A percentile compares a stretch with the other conserved stretches of the same genome.
Evolutionary conservation across 139 green algal genomes (phyloP).

Genomic region (Auxenochlorella pyrenoidosa): DNA sequence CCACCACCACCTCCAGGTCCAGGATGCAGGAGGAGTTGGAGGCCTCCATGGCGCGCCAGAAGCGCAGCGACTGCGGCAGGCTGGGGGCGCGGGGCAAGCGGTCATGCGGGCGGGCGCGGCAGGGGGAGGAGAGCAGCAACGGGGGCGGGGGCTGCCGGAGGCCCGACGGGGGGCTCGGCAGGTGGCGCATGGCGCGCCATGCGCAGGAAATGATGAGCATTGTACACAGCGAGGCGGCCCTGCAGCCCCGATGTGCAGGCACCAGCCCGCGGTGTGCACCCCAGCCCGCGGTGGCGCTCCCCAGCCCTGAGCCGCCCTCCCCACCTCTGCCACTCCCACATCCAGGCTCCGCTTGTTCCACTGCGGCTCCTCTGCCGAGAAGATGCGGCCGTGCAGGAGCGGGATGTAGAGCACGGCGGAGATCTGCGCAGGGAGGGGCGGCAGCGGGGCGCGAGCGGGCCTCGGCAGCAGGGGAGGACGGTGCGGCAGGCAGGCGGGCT

Average conservation of each 20-base stretch:
- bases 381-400: conserved; percentile 44
- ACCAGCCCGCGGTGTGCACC: no score
- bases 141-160: no score
- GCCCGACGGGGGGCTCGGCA: no score
- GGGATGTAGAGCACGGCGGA: conserved; percentile 50
- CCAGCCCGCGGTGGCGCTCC: no score
- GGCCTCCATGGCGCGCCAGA: conserved; percentile 4
- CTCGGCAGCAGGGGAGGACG: background rate
- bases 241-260: no score
- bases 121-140: background rate
- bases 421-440: background rate
- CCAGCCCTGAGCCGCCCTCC: background rate
- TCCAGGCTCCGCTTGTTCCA: conserved; percentile 45
- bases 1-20: conserved; percentile 51
- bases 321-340: conserved; percentile 26
- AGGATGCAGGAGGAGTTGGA: conserved; percentile 36
- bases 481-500: no score
- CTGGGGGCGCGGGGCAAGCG: background rate
- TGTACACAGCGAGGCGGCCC: no score
- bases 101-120: background rate
- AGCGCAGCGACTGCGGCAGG: conserved; percentile 9
- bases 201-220: no score
- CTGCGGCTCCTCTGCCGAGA: conserved; percentile 26
- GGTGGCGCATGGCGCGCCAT: no score
- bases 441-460: background rate